Base-by-base conservation (phyloP, 2,329 filamentous ascomycete genomes). In the Aspergillus amoenus region DNA sequence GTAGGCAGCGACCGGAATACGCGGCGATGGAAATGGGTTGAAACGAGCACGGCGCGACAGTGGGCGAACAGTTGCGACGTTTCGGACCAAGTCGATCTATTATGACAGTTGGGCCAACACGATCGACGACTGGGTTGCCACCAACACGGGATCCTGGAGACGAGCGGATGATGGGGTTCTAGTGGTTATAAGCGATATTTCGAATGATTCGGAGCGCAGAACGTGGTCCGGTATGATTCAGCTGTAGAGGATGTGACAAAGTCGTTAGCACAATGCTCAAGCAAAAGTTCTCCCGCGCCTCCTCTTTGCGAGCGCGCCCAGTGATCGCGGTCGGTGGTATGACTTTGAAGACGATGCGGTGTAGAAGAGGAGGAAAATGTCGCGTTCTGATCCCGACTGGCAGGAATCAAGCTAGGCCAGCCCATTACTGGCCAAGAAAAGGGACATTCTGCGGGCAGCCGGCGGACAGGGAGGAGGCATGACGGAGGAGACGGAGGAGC, bases 1-100 rank as follows among this genome's bases (percentile, higher is more conserved):
- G 61, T 57, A 65, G 53, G 30, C 34, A 32, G 24, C 15, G 55
- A 34, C 13, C 42, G 51, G 51, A 22, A 40, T 34, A 46, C 39
- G n/a, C 11, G 22, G 21, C 34, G 22, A 47, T 41, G 24, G 4
- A 37, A 18, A 27, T 11, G 21, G 18, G 4, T n/a, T 45, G n/a
- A 22, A 44, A 51, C 15, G 27, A 37, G n/a, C 17, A 52, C 50
- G 21, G 41, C 27, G 40, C 50, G 49, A 52, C 30, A 21, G 21
- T 43, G 24, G 22, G 48, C 27, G 40, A 52, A 43, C 24, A 4
- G 21, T 46, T 40, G 30, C 41, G 21, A 46, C 32, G 15, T 9
- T 13, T 39, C 30, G 27, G 30, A 24, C n/a, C 41, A 43, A 18
- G 21, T 22, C n/a, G 34, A 52, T 27, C 21, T 24, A 34, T 21